Percentiles rank a stretch among this genome's conserved stretches.
These are phyloP conservation scores for Didymella segeticola DNA, from an alignment of 2,329 filamentous ascomycete genomes.

Conservation along the genomic window DNA sequence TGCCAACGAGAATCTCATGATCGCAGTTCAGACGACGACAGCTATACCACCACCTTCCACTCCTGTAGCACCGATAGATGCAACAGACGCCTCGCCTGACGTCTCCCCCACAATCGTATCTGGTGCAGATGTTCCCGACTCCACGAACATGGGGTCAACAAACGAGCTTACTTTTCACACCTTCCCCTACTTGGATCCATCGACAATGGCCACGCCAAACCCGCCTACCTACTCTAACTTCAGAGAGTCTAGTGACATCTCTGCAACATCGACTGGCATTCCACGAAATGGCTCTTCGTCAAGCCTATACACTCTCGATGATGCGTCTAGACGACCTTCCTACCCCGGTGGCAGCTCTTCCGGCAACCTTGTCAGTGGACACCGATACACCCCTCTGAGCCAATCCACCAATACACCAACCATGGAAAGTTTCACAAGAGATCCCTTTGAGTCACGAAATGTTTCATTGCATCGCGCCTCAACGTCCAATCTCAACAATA, in stretches of 20 bases:
- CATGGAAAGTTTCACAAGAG: constrained; percentile 17
- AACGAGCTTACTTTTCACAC: constrained; percentile 36
- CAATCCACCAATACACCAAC: constrained; percentile 6
- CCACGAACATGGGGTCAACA: constrained; percentile 9
- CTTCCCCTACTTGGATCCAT: constrained; percentile 29
- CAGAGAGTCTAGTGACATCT: constrained; percentile 24
- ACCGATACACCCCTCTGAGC: constrained; percentile 14
- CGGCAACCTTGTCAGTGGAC: constrained; percentile 5
- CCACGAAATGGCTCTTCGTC: constrained; percentile 4
- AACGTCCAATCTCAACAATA: constrained; percentile 24
- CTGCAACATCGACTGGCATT: neutral
- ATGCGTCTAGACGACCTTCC: neutral
- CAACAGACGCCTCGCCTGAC: constrained; percentile 14
- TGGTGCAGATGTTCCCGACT: constrained; percentile 12
- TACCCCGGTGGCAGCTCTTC: neutral
- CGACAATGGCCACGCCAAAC: constrained; percentile 24
- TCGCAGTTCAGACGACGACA: constrained; percentile 13
- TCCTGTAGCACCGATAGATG: constrained; percentile 13
- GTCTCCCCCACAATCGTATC: constrained; percentile 20
- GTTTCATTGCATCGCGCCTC: constrained; percentile 20
- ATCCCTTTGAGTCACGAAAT: neutral
- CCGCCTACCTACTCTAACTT: constrained; percentile 22
- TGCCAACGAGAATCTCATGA: constrained; percentile 14
- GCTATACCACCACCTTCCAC: constrained; percentile 14
- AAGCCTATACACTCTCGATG: neutral